Percentiles rank a stretch among this genome's conserved stretches.
These are phyloP conservation scores for Leptographium radiaticola DNA, from an alignment of 2,329 filamentous ascomycete genomes.

Conservation along the genomic window DNA sequence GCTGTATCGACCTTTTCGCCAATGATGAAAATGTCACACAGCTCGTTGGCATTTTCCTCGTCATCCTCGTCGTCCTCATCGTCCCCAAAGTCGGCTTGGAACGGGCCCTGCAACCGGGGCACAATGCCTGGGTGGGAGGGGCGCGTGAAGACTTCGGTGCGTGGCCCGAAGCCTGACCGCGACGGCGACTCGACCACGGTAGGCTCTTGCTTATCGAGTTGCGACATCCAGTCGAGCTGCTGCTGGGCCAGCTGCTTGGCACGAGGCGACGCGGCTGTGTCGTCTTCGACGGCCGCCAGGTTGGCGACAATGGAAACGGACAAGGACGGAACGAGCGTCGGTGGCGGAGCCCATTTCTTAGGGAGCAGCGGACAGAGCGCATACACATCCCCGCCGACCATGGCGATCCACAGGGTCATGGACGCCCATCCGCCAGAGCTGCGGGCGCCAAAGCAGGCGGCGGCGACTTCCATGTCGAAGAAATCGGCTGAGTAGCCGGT, in stretches of 20 bases:
- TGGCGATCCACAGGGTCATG: slow-evolving; percentile 96
- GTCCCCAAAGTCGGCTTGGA: slow-evolving; percentile 41
- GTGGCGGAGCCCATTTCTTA: slow-evolving; percentile 67
- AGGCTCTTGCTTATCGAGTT: slow-evolving; percentile 50
- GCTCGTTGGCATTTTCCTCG: slow-evolving; percentile 34
- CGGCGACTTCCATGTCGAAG: slow-evolving; percentile 87
- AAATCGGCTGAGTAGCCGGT: slow-evolving; percentile 79
- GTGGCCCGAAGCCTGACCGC: slow-evolving; percentile 26
- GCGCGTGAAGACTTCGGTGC: slow-evolving; percentile 41
- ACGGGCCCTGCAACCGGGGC: slow-evolving; percentile 49
- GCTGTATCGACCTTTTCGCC: slow-evolving; percentile 47
- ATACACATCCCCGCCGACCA: slow-evolving; percentile 86
- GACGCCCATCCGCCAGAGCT: slow-evolving; percentile 76
- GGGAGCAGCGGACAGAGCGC: slow-evolving; percentile 84
- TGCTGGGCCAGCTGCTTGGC: slow-evolving; percentile 48
- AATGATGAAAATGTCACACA: slow-evolving; percentile 50
- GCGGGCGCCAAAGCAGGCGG: slow-evolving; percentile 62
- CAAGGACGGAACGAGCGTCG: slow-evolving; percentile 66
- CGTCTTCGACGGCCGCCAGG: slow-evolving; percentile 47
- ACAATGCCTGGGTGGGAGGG: slow-evolving; percentile 43
- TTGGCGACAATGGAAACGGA: slow-evolving; percentile 73
- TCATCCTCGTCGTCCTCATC: slow-evolving; percentile 40
- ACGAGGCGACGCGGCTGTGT: slow-evolving; percentile 36
- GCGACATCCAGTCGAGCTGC: slow-evolving; percentile 55
- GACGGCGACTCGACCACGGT: slow-evolving; percentile 29